These are phyloP conservation scores for Mycogone perniciosa DNA, from an alignment of 2,329 filamentous ascomycete species.

Conservation along the genomic window DNA sequence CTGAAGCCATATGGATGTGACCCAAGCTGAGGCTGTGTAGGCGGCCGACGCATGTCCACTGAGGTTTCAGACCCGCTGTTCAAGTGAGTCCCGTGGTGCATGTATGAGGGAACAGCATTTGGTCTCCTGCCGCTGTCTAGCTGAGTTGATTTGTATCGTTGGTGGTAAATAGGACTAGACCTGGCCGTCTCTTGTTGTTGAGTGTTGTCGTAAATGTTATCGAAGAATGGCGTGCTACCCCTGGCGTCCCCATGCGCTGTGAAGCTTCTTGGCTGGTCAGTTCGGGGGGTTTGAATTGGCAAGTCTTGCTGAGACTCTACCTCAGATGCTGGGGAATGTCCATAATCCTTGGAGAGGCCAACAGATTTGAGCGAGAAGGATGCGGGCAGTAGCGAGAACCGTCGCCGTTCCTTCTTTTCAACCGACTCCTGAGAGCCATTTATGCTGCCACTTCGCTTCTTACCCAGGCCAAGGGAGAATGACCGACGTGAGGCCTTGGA, in stretches of 20 bases:
- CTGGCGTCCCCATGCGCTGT: conserved; percentile 30
- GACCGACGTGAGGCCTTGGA: conserved; percentile 61
- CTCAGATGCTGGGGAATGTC: conserved; percentile 39
- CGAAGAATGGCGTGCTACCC: conserved; percentile 33
- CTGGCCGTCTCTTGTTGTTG: conserved; percentile 29
- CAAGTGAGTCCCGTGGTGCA: conserved; percentile 39
- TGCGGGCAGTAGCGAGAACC: conserved; percentile 65
- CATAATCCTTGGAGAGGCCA: conserved; percentile 50
- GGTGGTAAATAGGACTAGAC: conserved; percentile 30
- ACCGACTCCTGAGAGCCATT: conserved; percentile 47
- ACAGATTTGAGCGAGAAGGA: conserved; percentile 61
- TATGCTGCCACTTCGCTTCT: conserved; percentile 65
- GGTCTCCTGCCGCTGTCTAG: conserved; percentile 32
- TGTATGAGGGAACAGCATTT: conserved; percentile 41
- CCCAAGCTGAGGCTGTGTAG: conserved; percentile 32
- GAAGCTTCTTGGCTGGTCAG: conserved; percentile 26
- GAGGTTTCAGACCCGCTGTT: conserved; percentile 50
- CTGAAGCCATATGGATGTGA: conserved; percentile 39
- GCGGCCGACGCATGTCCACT: conserved; percentile 40
- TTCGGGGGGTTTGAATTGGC: conserved; percentile 42
- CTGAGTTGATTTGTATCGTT: conserved; percentile 36
- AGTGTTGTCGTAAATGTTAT: conserved; percentile 32
- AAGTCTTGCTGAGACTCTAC: conserved; percentile 47
- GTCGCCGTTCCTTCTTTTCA: conserved; percentile 53
- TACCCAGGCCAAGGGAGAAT: conserved; percentile 61